phyloP scores from a whole-genome alignment of 2,329 filamentous ascomycete species.

The Fusarium transvaalense region DNA sequence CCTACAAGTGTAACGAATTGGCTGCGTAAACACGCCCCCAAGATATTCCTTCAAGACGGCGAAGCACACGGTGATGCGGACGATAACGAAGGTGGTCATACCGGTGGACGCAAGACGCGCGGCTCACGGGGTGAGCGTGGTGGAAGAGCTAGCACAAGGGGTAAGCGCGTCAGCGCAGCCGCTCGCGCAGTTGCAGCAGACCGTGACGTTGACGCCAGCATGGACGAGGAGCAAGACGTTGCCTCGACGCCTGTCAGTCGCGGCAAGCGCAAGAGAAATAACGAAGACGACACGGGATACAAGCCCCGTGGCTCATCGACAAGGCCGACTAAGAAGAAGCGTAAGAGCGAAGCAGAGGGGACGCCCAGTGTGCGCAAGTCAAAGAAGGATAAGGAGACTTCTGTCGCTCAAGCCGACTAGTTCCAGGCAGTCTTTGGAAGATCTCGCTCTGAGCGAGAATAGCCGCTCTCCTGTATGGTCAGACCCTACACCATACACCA shows the following conservation, averaged over 20 bases:
- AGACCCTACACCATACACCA: background rate
- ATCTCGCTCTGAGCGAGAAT: conserved; percentile 1
- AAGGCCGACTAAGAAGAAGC: conserved; percentile 68
- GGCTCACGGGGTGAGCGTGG: conserved; percentile 52
- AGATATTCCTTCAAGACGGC: conserved; percentile 85
- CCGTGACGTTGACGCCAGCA: conserved; percentile 53
- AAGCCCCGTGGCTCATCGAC: conserved; percentile 68
- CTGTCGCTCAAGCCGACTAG: conserved; percentile 51
- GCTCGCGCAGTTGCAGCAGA: conserved; percentile 42
- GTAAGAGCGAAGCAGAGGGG: conserved; percentile 64
- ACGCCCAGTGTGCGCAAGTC: conserved; percentile 53
- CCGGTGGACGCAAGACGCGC: conserved; percentile 54
- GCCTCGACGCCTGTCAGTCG: conserved; percentile 52
- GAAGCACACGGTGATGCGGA: conserved; percentile 56
- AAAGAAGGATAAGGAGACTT: conserved; percentile 52
- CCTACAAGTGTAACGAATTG: conserved; percentile 96
- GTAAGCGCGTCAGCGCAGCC: conserved; percentile 52
- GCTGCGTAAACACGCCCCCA: conserved; percentile 86
- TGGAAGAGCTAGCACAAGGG: conserved; percentile 57
- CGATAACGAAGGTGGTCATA: conserved; percentile 49
- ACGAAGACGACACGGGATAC: conserved; percentile 70
- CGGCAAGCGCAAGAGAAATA: conserved; percentile 66
- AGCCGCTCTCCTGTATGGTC: conserved; percentile 9
- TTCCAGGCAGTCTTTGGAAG: background rate
- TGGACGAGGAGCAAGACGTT: conserved; percentile 57